Evolutionary conservation across 108 stramenopile species (phyloP).

Genomic region (Cyclotella cryptica): DNA sequence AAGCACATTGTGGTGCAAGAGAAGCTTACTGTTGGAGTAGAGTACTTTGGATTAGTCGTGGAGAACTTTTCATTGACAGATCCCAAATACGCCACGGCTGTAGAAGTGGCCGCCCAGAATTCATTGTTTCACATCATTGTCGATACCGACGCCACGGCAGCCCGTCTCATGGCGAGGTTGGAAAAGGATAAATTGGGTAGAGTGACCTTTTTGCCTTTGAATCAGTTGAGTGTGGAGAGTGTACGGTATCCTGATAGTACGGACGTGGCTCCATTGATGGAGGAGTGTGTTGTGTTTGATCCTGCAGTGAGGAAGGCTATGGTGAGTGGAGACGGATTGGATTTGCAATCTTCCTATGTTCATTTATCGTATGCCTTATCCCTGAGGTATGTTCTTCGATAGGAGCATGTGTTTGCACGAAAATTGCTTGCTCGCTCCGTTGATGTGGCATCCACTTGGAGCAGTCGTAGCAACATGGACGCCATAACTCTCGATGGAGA

Average conservation of each 20-base stretch:
- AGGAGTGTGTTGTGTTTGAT: conserved; percentile 82
- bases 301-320: conserved; percentile 87
- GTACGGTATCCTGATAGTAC: conserved; percentile 71
- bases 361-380: background rate
- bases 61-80: conserved; percentile 89
- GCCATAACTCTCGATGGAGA: conserved; percentile 99
- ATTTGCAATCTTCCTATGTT: background rate
- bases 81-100: conserved; percentile 87
- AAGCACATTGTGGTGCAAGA: conserved; percentile 80
- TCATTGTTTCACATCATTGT: conserved; percentile 97
- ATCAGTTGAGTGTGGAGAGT: conserved; percentile 78
- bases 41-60: conserved; percentile 93
- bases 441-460: conserved; percentile 83
- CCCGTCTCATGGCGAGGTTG: conserved; percentile 87
- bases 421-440: conserved; percentile 90
- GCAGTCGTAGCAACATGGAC: conserved; percentile 80
- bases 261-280: conserved; percentile 76
- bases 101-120: conserved; percentile 96
- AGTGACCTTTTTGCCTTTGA: conserved; percentile 98
- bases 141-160: conserved; percentile 96
- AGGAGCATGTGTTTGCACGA: conserved; percentile 89
- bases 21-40: conserved; percentile 63
- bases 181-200: conserved; percentile 91
- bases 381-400: background rate
- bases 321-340: conserved; percentile 19